These are phyloP conservation scores for Lithospermum erythrorhizon DNA, from an alignment of 257 asterid genomes.

Conservation along the genomic window DNA sequence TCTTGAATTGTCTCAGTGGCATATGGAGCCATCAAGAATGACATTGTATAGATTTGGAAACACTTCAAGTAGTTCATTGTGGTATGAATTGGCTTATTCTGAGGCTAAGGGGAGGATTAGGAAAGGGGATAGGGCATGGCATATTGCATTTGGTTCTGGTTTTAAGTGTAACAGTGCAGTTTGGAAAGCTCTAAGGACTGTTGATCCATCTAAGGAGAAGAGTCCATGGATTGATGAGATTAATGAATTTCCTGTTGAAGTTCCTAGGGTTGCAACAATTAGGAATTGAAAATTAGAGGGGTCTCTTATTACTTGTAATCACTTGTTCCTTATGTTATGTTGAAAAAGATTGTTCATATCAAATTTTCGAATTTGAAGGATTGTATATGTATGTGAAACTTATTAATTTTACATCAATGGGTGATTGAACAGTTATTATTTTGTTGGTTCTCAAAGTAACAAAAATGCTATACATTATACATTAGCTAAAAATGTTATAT, in stretches of 20 bases:
- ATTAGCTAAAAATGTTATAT: too few relatives aligned
- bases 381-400: too few relatives aligned
- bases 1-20: slow-evolving; percentile 14
- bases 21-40: slow-evolving; percentile 41
- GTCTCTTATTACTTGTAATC: neutral
- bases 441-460: too few relatives aligned
- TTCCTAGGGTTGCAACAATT: slow-evolving; percentile 15
- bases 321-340: too few relatives aligned
- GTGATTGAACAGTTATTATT: too few relatives aligned
- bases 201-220: slow-evolving; percentile 22
- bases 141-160: slow-evolving; percentile 30
- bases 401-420: too few relatives aligned
- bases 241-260: slow-evolving; percentile 22
- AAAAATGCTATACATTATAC: too few relatives aligned
- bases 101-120: slow-evolving; percentile 32
- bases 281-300: neutral
- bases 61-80: slow-evolving; percentile 30
- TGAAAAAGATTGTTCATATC: too few relatives aligned
- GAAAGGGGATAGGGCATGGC: slow-evolving; percentile 29
- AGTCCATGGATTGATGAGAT: slow-evolving; percentile 31
- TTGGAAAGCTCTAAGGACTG: slow-evolving; percentile 25
- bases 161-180: slow-evolving; percentile 33
- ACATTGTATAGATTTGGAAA: slow-evolving; percentile 31
- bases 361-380: too few relatives aligned
- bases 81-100: slow-evolving; percentile 31